Conservation (phyloP, 2,329 filamentous ascomycete genomes). For the Venturia effusa region DNA sequence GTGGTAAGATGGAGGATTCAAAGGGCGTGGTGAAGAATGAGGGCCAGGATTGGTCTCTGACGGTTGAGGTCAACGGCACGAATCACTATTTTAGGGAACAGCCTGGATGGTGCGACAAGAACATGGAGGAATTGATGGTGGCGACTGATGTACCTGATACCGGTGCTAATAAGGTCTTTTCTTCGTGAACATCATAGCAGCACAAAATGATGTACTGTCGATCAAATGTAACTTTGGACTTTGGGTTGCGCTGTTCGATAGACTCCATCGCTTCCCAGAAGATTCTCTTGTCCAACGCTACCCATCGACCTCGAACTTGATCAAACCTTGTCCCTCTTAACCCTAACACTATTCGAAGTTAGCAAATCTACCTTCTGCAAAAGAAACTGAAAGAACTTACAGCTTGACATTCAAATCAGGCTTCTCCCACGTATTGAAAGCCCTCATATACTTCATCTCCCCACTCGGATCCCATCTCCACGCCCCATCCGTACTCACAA, state of each 20-base stretch:
- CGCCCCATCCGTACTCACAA: slow-evolving; percentile 23
- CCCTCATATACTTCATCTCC: slow-evolving; percentile 15
- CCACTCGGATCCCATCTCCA: slow-evolving; percentile 18
- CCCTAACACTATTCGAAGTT: not conserved
- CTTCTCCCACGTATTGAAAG: slow-evolving; percentile 16
- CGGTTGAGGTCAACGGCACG: slow-evolving; percentile 21
- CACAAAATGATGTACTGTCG: too few relatives aligned
- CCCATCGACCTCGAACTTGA: too few relatives aligned
- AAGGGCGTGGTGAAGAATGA: slow-evolving; percentile 13
- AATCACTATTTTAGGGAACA: slow-evolving; percentile 21
- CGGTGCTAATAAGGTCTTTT: not conserved
- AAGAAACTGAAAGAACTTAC: not conserved
- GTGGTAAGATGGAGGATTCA: slow-evolving; percentile 19
- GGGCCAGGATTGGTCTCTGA: slow-evolving; percentile 18
- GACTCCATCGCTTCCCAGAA: not conserved
- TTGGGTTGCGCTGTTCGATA: too few relatives aligned
- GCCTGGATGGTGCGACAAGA: slow-evolving; percentile 17
- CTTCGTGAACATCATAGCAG: not conserved
- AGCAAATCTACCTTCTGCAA: not conserved
- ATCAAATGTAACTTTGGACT: too few relatives aligned
- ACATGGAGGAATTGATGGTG: slow-evolving; percentile 22
- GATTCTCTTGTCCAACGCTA: not conserved
- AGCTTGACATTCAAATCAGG: slow-evolving; percentile 17
- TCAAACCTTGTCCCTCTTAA: not conserved
- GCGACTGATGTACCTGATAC: slow-evolving; percentile 17